These are phyloP conservation scores for Alternaria burnsii DNA, from an alignment of 2,329 filamentous ascomycete species.

Conservation along the genomic window DNA sequence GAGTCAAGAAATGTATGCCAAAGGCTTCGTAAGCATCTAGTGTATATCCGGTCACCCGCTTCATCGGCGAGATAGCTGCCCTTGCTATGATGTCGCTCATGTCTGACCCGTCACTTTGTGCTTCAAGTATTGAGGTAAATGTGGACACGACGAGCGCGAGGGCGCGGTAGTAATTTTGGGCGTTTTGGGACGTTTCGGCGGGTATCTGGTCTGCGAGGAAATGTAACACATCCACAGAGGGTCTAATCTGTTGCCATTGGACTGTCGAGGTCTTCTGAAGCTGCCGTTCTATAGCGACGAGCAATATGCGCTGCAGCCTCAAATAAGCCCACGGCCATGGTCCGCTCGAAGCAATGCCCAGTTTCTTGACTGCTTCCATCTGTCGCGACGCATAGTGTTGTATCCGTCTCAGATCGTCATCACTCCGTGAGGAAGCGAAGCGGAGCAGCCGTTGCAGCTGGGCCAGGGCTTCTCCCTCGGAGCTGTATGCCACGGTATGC, in stretches of 20 bases:
- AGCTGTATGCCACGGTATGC: conserved; percentile 42
- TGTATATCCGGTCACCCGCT: conserved; percentile 45
- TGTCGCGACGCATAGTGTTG: conserved; percentile 52
- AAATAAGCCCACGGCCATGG: conserved; percentile 55
- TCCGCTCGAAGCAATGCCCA: conserved; percentile 31
- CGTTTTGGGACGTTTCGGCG: conserved; percentile 44
- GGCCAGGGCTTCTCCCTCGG: conserved; percentile 50
- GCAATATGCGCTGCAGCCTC: conserved; percentile 51
- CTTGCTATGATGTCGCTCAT: conserved; percentile 28
- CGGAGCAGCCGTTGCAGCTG: conserved; percentile 56
- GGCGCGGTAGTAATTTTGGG: conserved; percentile 43
- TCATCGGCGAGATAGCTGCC: conserved; percentile 42
- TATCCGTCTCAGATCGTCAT: conserved; percentile 53
- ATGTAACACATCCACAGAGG: conserved; percentile 31
- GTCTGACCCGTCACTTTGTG: conserved; percentile 2
- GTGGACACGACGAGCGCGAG: conserved; percentile 37
- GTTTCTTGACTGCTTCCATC: conserved; percentile 38
- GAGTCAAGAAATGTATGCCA: conserved; percentile 55
- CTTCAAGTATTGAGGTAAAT: conserved; percentile 17
- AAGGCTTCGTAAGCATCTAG: conserved; percentile 51
- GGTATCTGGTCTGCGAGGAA: conserved; percentile 48
- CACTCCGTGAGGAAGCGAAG: conserved; percentile 52
- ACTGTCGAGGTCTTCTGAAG: conserved; percentile 15
- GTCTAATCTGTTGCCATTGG: conserved; percentile 20
- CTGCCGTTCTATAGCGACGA: conserved; percentile 44